Evolutionary conservation across 495 filamentous ascomycete genomes (phyloP), one percentile per base, ranked within the genome.

Genomic region (Articulospora tetracladia): DNA sequence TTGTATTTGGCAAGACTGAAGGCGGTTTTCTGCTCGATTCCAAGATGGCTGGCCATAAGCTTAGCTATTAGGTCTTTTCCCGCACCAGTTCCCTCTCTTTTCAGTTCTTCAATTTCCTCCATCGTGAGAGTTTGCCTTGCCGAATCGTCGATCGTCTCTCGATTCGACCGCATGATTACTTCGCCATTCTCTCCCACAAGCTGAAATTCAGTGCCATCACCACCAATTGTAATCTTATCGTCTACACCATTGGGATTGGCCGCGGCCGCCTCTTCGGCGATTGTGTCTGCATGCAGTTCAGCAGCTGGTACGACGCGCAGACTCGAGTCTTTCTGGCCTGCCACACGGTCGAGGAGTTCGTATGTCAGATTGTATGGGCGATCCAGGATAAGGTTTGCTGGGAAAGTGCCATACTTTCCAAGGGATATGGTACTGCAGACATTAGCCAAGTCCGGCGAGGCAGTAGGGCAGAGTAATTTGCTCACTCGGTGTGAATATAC

Each of bases 1-100:
- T 92, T 95, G 69, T 98, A 98, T 70, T 98, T 98, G 23, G 93
- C 92, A 20, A 97, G 75, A 6, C 90, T 91, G 72, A 96, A 98
- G 1, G 87, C 82, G 0, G 94, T 97, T 77, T 98, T 98, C 76
- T 98, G 88, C 61, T 95, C 92, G 26, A 98, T 75, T 0, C 87
- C 89, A 2, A 85, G 82, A 73, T 98, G 94, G 15, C 89, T 91
- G 20, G 88, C 78, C 68, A 98, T 74, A 1, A 98, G 80, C 70
- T 90, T 94, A 34, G 87, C 86, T 54, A 98, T 91, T 36, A 98
- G 79, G 46, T 96, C 92, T 71, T 89, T 90, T 10, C 94, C 94
- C 0, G 90, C 88, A 22, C 86, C 86, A 32, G 80, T 84, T 1
- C 85, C 87, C 41, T 89, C 82, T 58, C 82, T 84, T 74, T 98